These are phyloP conservation scores for Daldinia vernicosa DNA, from an alignment of 495 filamentous ascomycete genomes.

Conservation along the genomic window DNA sequence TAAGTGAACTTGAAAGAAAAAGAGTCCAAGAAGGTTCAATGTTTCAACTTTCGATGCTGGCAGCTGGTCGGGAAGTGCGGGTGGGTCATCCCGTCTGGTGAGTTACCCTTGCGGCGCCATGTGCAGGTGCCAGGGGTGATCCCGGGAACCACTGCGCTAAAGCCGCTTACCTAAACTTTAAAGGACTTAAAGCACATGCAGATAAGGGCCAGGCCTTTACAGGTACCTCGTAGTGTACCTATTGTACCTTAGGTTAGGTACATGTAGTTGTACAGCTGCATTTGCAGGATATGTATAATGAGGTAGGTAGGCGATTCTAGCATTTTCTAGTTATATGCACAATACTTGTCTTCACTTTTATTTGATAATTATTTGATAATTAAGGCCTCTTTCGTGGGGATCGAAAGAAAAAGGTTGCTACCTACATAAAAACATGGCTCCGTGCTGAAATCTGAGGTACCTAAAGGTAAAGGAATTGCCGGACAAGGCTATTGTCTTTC, in stretches of 20 bases:
- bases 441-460: not conserved
- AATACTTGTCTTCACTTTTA: not conserved
- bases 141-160: constrained; percentile 27
- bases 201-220: not conserved
- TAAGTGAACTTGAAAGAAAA: constrained; percentile 11
- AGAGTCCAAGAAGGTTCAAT: not conserved
- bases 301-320: not conserved
- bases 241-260: too few relatives aligned
- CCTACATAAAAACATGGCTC: not conserved
- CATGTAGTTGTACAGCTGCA: not conserved
- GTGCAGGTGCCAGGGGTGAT: constrained; percentile 34
- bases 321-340: not conserved
- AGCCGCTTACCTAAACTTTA: constrained; percentile 13
- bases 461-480: not conserved
- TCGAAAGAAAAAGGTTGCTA: not conserved
- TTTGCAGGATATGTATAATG: not conserved
- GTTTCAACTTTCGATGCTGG: constrained; percentile 8
- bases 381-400: not conserved
- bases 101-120: constrained; percentile 31
- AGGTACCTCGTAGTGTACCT: too few relatives aligned
- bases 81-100: constrained; percentile 32
- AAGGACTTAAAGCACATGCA: not conserved
- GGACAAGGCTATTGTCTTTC: constrained; percentile 8
- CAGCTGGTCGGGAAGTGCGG: constrained; percentile 26
- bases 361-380: not conserved